These are phyloP conservation scores for Eucalyptus dawsonii DNA, from an alignment of 345 rosid species.

Conservation along the genomic window DNA sequence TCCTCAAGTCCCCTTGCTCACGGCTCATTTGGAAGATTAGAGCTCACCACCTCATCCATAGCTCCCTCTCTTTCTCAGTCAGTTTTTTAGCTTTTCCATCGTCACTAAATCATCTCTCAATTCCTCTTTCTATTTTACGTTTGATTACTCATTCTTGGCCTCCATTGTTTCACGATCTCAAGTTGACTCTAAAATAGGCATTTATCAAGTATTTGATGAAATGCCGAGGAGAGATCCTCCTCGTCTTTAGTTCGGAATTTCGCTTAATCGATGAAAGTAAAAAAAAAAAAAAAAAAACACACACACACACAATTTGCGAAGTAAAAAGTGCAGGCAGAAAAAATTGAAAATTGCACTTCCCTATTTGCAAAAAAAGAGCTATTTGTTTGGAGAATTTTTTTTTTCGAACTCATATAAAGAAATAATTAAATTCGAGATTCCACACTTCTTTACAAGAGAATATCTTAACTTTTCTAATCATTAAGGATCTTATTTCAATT, in stretches of 20 bases:
- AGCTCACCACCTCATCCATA: neutral
- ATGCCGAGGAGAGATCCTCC: neutral
- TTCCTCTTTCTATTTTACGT: too few relatives aligned
- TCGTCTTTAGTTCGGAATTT: fast-evolving
- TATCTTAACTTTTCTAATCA: neutral
- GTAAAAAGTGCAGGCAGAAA: neutral
- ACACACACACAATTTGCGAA: neutral
- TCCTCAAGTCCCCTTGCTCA: neutral
- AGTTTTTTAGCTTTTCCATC: too few relatives aligned
- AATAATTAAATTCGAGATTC: neutral
- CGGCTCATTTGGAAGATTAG: neutral
- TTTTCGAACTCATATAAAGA: neutral
- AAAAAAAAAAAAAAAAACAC: neutral
- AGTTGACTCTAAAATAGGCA: neutral
- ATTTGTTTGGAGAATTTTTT: neutral
- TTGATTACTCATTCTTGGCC: neutral
- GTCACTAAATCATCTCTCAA: too few relatives aligned
- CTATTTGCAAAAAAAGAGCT: neutral
- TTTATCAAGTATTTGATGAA: too few relatives aligned
- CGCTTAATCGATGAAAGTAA: fast-evolving
- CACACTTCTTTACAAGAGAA: neutral
- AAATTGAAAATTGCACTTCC: neutral
- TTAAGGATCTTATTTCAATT: neutral
- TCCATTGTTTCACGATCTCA: neutral
- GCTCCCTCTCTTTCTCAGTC: neutral